phyloP scores from a whole-genome alignment of 345 rosid species.

The Abelmoschus esculentus region DNA sequence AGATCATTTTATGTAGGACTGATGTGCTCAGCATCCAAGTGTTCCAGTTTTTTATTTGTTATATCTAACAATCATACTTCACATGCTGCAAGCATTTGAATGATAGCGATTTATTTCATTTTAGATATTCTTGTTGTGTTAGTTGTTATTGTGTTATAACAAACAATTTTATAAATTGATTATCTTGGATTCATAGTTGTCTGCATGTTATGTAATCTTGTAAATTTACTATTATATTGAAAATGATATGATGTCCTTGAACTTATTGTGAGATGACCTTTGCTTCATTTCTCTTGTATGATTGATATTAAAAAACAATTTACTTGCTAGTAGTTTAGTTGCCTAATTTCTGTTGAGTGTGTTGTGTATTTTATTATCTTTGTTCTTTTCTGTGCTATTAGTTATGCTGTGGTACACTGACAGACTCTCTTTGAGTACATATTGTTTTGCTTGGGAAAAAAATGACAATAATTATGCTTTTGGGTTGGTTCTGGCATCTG shows the following conservation, averaged over 20 bases:
- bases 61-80: not conserved
- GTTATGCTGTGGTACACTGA: not conserved
- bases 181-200: not conserved
- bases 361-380: not conserved
- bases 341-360: not conserved
- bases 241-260: not conserved
- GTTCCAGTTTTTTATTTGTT: not conserved
- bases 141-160: not conserved
- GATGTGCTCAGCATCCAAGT: not conserved
- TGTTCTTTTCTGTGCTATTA: not conserved
- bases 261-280: not conserved
- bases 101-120: not conserved
- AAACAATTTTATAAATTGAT: not conserved
- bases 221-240: not conserved
- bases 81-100: not conserved
- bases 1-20: not conserved
- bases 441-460: not conserved
- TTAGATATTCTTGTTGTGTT: not conserved
- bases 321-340: not conserved
- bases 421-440: constrained; percentile 4
- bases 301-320: not conserved
- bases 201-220: not conserved
- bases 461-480: not conserved
- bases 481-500: not conserved
- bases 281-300: not conserved